Evolutionary conservation across 2,329 filamentous ascomycete genomes (phyloP).

Genomic region (Exophiala aquamarina): DNA sequence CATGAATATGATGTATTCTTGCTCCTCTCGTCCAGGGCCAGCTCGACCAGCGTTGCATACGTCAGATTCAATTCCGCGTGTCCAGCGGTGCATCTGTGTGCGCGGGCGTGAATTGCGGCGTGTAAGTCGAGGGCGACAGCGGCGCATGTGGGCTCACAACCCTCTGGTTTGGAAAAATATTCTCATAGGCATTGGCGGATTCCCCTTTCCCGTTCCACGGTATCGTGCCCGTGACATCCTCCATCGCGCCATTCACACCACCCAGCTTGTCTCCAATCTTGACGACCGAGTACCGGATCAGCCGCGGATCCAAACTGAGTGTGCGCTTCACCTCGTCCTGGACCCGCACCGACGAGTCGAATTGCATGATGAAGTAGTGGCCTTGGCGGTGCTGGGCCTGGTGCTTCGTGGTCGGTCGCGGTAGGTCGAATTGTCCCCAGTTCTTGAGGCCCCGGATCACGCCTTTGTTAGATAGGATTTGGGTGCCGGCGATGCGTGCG

Average conservation of each 20-base stretch:
- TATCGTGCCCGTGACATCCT: constrained; percentile 56
- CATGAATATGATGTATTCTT: constrained; percentile 11
- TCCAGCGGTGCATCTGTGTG: too few species aligned
- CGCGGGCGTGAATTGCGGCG: too few species aligned
- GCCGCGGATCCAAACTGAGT: constrained; percentile 80
- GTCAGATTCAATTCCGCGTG: too few species aligned
- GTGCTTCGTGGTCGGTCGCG: constrained; percentile 74
- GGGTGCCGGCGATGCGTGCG: constrained; percentile 18
- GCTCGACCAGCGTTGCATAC: too few species aligned
- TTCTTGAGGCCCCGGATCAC: constrained; percentile 91
- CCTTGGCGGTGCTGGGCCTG: constrained; percentile 81
- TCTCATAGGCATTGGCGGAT: too few species aligned
- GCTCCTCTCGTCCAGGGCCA: too few species aligned
- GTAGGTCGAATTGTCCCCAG: constrained; percentile 91
- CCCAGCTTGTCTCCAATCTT: constrained; percentile 73
- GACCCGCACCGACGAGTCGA: constrained; percentile 73
- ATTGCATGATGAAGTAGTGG: constrained; percentile 98
- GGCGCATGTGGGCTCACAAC: too few species aligned
- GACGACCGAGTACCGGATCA: constrained; percentile 84
- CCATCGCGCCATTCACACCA: constrained; percentile 62
- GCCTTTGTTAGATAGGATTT: constrained; percentile 47
- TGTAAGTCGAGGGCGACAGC: too few species aligned
- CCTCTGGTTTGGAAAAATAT: too few species aligned
- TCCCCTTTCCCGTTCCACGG: constrained; percentile 45
- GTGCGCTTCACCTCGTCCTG: constrained; percentile 75